Base-by-base conservation (phyloP, 1,284 basidiomycete species). In the Pascua sp. region DNA sequence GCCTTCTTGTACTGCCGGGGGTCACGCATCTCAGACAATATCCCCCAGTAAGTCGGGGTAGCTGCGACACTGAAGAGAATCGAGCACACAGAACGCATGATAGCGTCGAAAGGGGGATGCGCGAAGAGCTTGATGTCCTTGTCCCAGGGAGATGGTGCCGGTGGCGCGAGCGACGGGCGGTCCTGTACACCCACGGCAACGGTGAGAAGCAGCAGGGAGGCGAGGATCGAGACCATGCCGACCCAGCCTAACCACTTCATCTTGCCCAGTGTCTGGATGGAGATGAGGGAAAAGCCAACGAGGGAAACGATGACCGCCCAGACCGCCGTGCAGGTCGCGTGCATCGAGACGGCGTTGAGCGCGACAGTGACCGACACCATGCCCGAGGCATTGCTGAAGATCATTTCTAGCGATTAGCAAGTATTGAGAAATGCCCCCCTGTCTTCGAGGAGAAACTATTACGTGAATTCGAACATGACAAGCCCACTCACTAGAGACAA, bases 131-230 rank as follows among this genome's bases (percentile, higher is more conserved):
- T 50, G 49, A 70, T 48, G 50, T 66, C 49, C 62, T 66, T 66
- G 53, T 66, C 62, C 62, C 62, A 73, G 0, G 67, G 64, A 41
- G 40, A n/a, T n/a, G n/a, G n/a, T 4, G 37, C 43, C 11, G 45
- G 45, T 66, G 32, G 64, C 53, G 72, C 72, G 11, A 51, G 50
- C 1, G 42, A 18, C 4, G 75, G 73, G 49, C 77, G 66, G 43
- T 74, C 73, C 37, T 70, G 63, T 5, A 76, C 66, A 36, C 70
- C 75, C 17, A 78, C 76, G n/a, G 77, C 72, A 55, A 78, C 66
- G 47, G 71, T 72, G 37, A 78, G 62, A 13, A 69, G 70, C 47
- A 77, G 58, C 56, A 77, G 68, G 47, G 76, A 54, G 46, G 73
- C 64, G 42, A 76, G 55, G 53, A 71, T 64, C 7, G 60, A 65